Base-by-base conservation (phyloP, 2,329 filamentous ascomycete species). In the Talaromyces sp. region DNA sequence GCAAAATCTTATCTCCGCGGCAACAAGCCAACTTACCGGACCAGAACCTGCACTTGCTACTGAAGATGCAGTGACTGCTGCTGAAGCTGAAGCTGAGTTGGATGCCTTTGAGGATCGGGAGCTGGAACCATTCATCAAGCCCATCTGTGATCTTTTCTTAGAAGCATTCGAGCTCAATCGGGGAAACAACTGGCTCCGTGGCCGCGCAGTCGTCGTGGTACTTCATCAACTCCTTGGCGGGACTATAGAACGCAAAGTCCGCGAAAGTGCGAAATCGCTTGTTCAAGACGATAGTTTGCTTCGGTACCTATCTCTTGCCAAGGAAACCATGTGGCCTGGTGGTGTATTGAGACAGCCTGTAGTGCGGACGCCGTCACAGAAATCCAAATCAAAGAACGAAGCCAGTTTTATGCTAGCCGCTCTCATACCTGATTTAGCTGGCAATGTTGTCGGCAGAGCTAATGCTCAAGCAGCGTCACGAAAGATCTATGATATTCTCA, bases 171-270 rank as follows among this genome's bases (percentile, higher is more conserved):
- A 96, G 69, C 82, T 99, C 39, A 96, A 97, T 72, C 87, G 88
- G 61, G 92, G 93, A 40, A 97, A 95, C 74, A 97, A 96, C 73
- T 99, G 94, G 95, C 84, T 99, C 3, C 89, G 95, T 40, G 95
- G 94, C 0, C 86, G 94, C 21, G 94, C 94, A 0, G 94, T 97
- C 1, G 93, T 99, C 4, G 91, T 99, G 9, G 93, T 99, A 2
- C 81, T 99, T 19, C 94, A 99, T 69, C 94, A 99, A 73, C 83
- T 99, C 5, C 84, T 99, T 1, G 94, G 94, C 13, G 93, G 94
- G 21, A 97, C 94, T 0, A 95, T 99, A 62, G 94, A 99, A 75
- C 87, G 92, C 60, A 97, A 96, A 73, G 89, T 97, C 31, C 86
- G 94, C 19, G 94, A 99, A 60, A 89, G 86, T 56, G 87, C 91